Base-by-base conservation (phyloP, 2,329 filamentous ascomycete species). In the Fusarium avenaceum region DNA sequence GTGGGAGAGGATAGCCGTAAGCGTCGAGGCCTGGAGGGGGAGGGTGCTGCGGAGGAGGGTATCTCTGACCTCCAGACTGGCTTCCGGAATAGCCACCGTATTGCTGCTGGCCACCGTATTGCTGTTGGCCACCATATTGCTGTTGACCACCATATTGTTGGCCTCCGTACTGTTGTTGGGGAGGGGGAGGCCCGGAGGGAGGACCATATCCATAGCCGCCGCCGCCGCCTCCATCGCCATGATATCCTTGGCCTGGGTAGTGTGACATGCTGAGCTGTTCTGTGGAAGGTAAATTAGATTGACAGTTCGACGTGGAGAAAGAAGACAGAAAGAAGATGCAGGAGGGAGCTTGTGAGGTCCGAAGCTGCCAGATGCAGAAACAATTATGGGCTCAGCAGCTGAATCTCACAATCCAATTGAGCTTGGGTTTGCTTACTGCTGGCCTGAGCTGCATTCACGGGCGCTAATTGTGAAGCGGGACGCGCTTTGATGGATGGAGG, bases 1-100 rank as follows among this genome's bases (percentile, higher is more conserved):
- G 72, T 14, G 74, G 69, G 60, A 78, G 72, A 22, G 82, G 82
- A 70, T 85, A 84, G 47, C 84, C 84, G 70, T 86, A 84, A 13
- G 76, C 71, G 59, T 85, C 83, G 52, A 81, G 74, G 20, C 79
- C 79, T 2, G 75, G 73, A 17, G 84, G 83, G 22, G 82, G 82
- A 20, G 80, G 77, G 35, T 81, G 74, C 14, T 74, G 68, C 15
- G 79, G 79, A 55, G 80, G 76, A 43, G 73, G 71, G 49, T 76
- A 75, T 46, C 68, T 71, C 54, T 65, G 71, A 17, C 71, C 63
- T 52, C 71, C 68, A 50, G 70, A 63, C 26, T 73, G 65, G n/a
- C 69, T 67, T 50, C 73, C 72, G 17, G 46, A 64, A 33, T 59
- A 58, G 28, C 64, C 63, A 53, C 73, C 65, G 46, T 73, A 70